Conservation (phyloP, 2,329 filamentous ascomycete species). For the Malbranchea cinnamomea region DNA sequence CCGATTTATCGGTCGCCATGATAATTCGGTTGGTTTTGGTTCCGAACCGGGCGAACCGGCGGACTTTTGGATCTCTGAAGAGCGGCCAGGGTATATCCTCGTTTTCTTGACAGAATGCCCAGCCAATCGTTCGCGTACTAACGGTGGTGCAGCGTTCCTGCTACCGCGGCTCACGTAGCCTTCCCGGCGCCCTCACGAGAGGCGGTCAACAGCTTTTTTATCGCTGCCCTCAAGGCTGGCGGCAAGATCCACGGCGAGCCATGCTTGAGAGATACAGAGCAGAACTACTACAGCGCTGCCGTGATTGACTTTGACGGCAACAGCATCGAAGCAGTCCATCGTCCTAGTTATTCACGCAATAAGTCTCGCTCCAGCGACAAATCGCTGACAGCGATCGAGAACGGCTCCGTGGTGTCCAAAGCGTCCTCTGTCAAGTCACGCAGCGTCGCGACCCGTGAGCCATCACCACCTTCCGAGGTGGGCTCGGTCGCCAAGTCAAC, state of each 20-base stretch:
- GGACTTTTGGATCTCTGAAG: slow-evolving; percentile 50
- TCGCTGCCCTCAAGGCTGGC: slow-evolving; percentile 51
- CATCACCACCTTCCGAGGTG: too few species aligned
- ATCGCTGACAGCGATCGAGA: slow-evolving; percentile 23
- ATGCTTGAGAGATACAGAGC: slow-evolving; percentile 36
- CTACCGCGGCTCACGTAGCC: slow-evolving; percentile 45
- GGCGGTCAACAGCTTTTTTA: slow-evolving; percentile 57
- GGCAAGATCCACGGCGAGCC: slow-evolving; percentile 44
- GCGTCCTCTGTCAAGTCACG: slow-evolving; percentile 15
- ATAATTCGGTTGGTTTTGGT: slow-evolving; percentile 47
- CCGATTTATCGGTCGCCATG: slow-evolving; percentile 49
- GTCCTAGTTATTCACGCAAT: too few species aligned
- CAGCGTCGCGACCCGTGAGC: slow-evolving; percentile 17
- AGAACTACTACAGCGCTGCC: slow-evolving; percentile 46
- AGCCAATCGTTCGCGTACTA: slow-evolving; percentile 15
- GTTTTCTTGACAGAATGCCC: background rate
- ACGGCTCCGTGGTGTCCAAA: slow-evolving; percentile 24
- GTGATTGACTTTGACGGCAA: slow-evolving; percentile 71
- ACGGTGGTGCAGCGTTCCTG: slow-evolving; percentile 35
- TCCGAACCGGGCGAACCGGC: slow-evolving; percentile 37
- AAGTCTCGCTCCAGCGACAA: slow-evolving; percentile 12
- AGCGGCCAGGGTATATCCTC: slow-evolving; percentile 37
- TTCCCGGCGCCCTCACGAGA: slow-evolving; percentile 53
- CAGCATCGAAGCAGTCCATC: slow-evolving; percentile 62
- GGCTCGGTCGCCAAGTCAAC: too few species aligned